Evolutionary conservation across 495 filamentous ascomycete genomes (phyloP).

Genomic region (Annulohypoxylon stygium): DNA sequence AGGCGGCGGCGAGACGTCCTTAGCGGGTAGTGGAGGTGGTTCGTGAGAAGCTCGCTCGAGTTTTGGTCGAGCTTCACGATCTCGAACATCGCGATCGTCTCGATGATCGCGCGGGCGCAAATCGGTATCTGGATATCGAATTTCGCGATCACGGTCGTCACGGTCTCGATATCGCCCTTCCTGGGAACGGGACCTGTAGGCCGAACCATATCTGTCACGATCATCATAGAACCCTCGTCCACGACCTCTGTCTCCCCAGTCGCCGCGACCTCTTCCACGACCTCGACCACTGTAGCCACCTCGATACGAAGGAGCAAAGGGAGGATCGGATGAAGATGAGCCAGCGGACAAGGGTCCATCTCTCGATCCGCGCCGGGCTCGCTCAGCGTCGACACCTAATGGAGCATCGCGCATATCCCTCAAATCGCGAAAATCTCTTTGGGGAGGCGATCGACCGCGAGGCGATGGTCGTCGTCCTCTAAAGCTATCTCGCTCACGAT

Average conservation of each 20-base stretch:
- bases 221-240: constrained; percentile 76
- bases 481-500: constrained; percentile 59
- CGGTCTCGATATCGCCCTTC: constrained; percentile 70
- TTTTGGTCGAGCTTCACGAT: constrained; percentile 63
- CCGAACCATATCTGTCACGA: constrained; percentile 65
- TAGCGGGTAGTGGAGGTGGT: constrained; percentile 56
- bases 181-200: constrained; percentile 75
- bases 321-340: constrained; percentile 75
- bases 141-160: constrained; percentile 64
- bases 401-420: constrained; percentile 58
- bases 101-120: constrained; percentile 66
- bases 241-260: constrained; percentile 75
- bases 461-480: constrained; percentile 62
- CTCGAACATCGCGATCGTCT: constrained; percentile 69
- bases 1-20: constrained; percentile 75
- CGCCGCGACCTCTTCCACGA: constrained; percentile 68
- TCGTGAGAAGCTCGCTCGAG: constrained; percentile 61
- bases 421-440: constrained; percentile 55
- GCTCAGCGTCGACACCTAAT: constrained; percentile 62
- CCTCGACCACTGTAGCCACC: constrained; percentile 66
- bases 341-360: constrained; percentile 75
- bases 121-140: constrained; percentile 58
- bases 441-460: constrained; percentile 59
- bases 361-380: constrained; percentile 64
- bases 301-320: constrained; percentile 63